Evolutionary conservation across 331 rosid genomes (phyloP).

Genomic region (Dryas integrifolia): DNA sequence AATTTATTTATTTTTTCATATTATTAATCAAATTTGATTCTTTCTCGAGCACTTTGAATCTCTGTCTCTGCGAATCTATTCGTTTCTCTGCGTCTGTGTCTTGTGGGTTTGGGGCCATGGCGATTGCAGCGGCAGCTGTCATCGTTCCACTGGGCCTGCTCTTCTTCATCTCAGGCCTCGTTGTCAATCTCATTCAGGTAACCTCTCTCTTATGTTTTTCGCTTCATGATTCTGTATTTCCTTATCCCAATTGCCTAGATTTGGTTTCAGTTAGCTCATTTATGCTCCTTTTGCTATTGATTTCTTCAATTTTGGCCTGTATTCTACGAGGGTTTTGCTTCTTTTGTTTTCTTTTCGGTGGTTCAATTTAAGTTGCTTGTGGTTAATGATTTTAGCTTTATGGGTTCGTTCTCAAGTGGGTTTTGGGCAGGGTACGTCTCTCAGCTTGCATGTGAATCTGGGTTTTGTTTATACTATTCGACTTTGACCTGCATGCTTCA

Average conservation of each 20-base stretch:
- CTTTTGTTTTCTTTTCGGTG: background rate
- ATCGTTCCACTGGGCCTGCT: slow-evolving; percentile 77
- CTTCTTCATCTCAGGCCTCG: slow-evolving; percentile 85
- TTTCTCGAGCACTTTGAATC: background rate
- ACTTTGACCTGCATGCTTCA: background rate
- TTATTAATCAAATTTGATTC: background rate
- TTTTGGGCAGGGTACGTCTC: background rate
- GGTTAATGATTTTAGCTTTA: slow-evolving; percentile 7
- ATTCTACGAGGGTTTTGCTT: slow-evolving; percentile 6
- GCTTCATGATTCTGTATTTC: background rate
- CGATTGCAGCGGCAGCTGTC: slow-evolving; percentile 73
- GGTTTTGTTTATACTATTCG: slow-evolving; percentile 5
- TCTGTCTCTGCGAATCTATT: slow-evolving; percentile 8
- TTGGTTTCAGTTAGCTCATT: background rate
- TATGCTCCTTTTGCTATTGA: background rate
- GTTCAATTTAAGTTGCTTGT: slow-evolving; percentile 4
- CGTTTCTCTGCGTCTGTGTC: background rate
- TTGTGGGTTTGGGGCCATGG: slow-evolving; percentile 47
- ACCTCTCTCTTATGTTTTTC: background rate
- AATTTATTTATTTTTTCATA: background rate
- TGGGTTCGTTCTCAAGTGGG: slow-evolving; percentile 12
- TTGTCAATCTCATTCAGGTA: slow-evolving; percentile 83
- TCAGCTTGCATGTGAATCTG: slow-evolving; percentile 17
- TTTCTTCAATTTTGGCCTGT: background rate
- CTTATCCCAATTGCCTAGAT: background rate